Evolutionary conservation across 768 basidiomycete genomes (phyloP), one percentile per base, ranked within the genome.

Genomic region (Strobilomyces dryophilus): DNA sequence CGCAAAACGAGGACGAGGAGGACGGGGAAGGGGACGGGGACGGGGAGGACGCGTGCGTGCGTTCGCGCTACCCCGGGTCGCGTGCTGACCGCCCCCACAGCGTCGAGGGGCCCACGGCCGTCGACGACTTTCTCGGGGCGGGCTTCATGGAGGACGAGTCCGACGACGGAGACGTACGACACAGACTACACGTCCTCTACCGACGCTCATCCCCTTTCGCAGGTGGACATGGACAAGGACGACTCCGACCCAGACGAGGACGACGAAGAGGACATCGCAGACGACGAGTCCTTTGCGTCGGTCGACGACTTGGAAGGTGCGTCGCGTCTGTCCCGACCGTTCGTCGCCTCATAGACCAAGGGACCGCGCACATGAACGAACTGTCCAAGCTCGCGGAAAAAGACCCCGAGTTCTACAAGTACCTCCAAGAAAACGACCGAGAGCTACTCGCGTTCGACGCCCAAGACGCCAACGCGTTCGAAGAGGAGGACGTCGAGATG

Each of bases 331-430:
- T 1, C 32, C 7, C 3, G 18, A 5, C 18, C 31, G 9, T 29
- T 43, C 41, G 5, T 29, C n/a, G 24, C 51, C 21, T 21, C 40
- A 27, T 66, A 85, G 89, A 87, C 49, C 87, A 89, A 51, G 91
- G 87, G 21, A 75, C 76, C 48, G 71, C 76, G 5, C 95, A 98
- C 75, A 73, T 92, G 54, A 70, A 84, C 42, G 89, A 95, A 51
- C 79, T 99, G 14, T 85, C 89, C 36, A 85, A 89, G 65, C 80
- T 99, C 34, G 91, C 91, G 2, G 89, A 95, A 71, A 93, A 92
- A 67, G 95, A 99, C 69, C 95, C 95, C n/a, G 95, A 97, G 65
- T 99, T 98, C 74, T 99, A 83, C 85, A 92, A 95, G 72, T 99
- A 95, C 67, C 78, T 99, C 2, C 87, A 95, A 73, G 92, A 98